Evolutionary conservation across 2,329 filamentous ascomycete genomes (phyloP).

Genomic region (Diaporthe longicolla): DNA sequence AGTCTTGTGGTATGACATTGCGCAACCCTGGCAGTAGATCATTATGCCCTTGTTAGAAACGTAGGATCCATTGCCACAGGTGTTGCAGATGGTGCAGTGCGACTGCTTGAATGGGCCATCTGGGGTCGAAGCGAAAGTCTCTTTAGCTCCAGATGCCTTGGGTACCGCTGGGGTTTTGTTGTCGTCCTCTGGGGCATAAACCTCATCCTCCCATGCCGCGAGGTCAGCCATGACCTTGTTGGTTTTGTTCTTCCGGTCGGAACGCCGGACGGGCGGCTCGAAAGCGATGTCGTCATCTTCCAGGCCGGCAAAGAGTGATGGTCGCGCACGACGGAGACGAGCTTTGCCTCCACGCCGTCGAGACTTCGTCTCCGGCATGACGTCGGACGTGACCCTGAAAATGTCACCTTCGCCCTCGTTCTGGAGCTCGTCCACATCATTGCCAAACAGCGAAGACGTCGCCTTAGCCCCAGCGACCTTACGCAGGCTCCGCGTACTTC

Average conservation of each 20-base stretch:
- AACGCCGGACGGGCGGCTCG: conserved; percentile 62
- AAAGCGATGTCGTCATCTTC: conserved; percentile 61
- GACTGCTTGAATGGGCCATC: conserved; percentile 77
- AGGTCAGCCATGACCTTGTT: conserved; percentile 65
- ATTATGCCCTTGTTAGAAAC: conserved; percentile 75
- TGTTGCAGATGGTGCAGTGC: conserved; percentile 80
- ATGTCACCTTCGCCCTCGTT: conserved; percentile 33
- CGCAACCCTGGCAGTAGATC: conserved; percentile 93
- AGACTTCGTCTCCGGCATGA: conserved; percentile 44
- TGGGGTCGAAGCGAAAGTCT: conserved; percentile 76
- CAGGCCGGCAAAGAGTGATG: conserved; percentile 53
- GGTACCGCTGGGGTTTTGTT: conserved; percentile 60
- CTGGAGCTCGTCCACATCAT: conserved; percentile 42
- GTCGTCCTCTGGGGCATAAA: conserved; percentile 64
- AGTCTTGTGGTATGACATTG: conserved; percentile 82
- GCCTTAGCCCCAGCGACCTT: not conserved
- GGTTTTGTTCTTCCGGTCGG: conserved; percentile 61
- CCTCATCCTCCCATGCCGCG: conserved; percentile 71
- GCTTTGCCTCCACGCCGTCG: conserved; percentile 34
- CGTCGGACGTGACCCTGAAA: conserved; percentile 48
- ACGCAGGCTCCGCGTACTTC: conserved; percentile 30
- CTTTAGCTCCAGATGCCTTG: conserved; percentile 76
- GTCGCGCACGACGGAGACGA: conserved; percentile 45
- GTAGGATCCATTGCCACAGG: conserved; percentile 72
- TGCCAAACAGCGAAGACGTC: not conserved